Evolutionary conservation across 768 basidiomycete species (phyloP), one percentile per base, ranked within the genome.

Genomic region (Lentinula lateritia): DNA sequence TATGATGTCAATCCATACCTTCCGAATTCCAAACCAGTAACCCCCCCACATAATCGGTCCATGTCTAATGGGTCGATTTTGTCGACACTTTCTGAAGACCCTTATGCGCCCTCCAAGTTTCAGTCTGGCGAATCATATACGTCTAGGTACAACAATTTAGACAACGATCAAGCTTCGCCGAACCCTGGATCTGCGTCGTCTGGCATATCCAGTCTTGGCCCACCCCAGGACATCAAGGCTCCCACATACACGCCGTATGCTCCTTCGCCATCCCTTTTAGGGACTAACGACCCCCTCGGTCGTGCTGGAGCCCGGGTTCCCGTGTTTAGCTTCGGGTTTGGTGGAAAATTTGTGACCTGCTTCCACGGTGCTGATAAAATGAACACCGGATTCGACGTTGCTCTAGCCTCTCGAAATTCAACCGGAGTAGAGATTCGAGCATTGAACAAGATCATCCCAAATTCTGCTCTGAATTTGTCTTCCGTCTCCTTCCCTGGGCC

Each of bases 241-340:
- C 71, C 79, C 9, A 73, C 77, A 13, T 81, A 81, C 50, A 75
- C 79, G 3, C 81, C 83, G 13, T 94, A 94, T 71, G 91, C 91
- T 1, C 92, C 92, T 16, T 94, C 92, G 0, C 90, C 93, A 0
- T 92, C 93, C 0, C 76, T 93, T 18, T 69, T 93, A 50, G 92
- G 91, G 32, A 82, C 87, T 6, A 92, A 94, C 66, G 92, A 94
- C 70, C 90, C 91, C 5, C 74, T 94, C 2, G 86, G 88, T 34
- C 83, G 92, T 48, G 86, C 88, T 5, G 78, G 86, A 2, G 83
- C 83, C 59, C 84, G 85, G 41, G 84, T 87, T 8, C 95, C 95
- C 0, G 78, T 97, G 34, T 77, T 95, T 58, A 89, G 86, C 63
- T 97, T 98, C 67, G 96, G 96, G 0, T 95, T 95, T 67, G 94